Percentiles rank a stretch among this genome's conserved stretches.
These are phyloP conservation scores for Pseudomassariella vexata DNA, from an alignment of 2,329 filamentous ascomycete genomes.

Conservation along the genomic window DNA sequence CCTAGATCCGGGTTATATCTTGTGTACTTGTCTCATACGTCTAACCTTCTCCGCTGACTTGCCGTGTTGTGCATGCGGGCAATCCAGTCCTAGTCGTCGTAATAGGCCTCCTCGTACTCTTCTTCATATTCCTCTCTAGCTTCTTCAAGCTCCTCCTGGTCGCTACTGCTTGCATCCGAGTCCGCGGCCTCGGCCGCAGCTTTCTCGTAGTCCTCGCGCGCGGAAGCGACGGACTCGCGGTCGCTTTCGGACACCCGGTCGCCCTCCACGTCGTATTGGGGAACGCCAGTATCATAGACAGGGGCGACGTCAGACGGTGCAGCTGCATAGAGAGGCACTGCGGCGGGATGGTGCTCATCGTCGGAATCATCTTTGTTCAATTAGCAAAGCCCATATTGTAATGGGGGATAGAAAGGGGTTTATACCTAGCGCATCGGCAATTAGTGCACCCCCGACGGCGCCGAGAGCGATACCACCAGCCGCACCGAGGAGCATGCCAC, in stretches of 20 bases:
- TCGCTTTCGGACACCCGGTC: slow-evolving; percentile 10
- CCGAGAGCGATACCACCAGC: slow-evolving; percentile 52
- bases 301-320: slow-evolving; percentile 3
- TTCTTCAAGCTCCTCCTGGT: slow-evolving; percentile 37
- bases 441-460: slow-evolving; percentile 49
- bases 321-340: slow-evolving; percentile 9
- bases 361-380: slow-evolving; percentile 20
- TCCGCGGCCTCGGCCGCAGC: slow-evolving; percentile 33
- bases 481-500: slow-evolving; percentile 48
- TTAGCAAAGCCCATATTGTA: not conserved
- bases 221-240: slow-evolving; percentile 29
- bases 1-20: too few relatives aligned
- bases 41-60: not conserved
- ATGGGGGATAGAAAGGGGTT: not conserved
- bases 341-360: slow-evolving; percentile 17
- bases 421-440: slow-evolving; percentile 50
- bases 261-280: too few relatives aligned
- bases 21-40: too few relatives aligned
- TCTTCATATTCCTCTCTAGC: slow-evolving; percentile 45
- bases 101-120: slow-evolving; percentile 36
- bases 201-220: slow-evolving; percentile 35
- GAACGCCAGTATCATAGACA: too few relatives aligned
- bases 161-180: slow-evolving; percentile 29
- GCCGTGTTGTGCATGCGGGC: not conserved
- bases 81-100: slow-evolving; percentile 11